Percentiles rank a stretch among this genome's conserved stretches.
Conservation (phyloP, 164 flowering plant species). For the Euptelea pleiosperma region DNA sequence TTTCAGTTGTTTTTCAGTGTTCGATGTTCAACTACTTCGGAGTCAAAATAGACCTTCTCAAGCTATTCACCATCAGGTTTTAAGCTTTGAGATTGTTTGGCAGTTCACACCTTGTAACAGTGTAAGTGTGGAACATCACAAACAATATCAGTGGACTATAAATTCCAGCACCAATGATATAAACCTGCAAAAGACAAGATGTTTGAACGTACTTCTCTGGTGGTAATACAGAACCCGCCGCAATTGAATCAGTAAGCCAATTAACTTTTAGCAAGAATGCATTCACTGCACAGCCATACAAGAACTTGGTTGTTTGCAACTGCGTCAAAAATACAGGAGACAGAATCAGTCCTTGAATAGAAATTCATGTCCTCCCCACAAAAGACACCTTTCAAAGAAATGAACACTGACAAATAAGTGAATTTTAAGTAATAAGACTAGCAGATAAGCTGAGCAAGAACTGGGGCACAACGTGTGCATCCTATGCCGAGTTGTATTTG, state of each 20-base stretch:
- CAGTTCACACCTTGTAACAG: too few relatives aligned
- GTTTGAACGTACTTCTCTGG: conserved; percentile 57
- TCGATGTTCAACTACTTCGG: too few relatives aligned
- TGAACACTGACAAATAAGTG: not conserved
- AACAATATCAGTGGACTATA: too few relatives aligned
- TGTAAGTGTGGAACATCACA: too few relatives aligned
- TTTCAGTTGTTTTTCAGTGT: too few relatives aligned
- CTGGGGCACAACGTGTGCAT: too few relatives aligned
- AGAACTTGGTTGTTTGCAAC: conserved; percentile 67
- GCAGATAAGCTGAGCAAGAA: too few relatives aligned
- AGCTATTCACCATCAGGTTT: too few relatives aligned
- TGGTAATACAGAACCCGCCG: conserved; percentile 47
- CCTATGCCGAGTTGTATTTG: too few relatives aligned
- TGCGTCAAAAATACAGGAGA: conserved; percentile 27
- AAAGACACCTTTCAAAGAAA: not conserved
- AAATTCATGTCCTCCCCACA: not conserved
- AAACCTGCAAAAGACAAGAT: not conserved
- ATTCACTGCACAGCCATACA: conserved; percentile 84
- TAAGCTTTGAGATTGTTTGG: too few relatives aligned
- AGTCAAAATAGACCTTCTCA: too few relatives aligned
- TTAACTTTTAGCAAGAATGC: conserved; percentile 47
- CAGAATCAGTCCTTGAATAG: conserved; percentile 2
- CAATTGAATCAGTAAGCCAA: conserved; percentile 74
- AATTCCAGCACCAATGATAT: not conserved
- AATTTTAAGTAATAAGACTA: not conserved